Percentiles rank a stretch among this genome's conserved stretches.
phyloP scores from a whole-genome alignment of 129 eudicot species.

The Flaveria ramosissima region DNA sequence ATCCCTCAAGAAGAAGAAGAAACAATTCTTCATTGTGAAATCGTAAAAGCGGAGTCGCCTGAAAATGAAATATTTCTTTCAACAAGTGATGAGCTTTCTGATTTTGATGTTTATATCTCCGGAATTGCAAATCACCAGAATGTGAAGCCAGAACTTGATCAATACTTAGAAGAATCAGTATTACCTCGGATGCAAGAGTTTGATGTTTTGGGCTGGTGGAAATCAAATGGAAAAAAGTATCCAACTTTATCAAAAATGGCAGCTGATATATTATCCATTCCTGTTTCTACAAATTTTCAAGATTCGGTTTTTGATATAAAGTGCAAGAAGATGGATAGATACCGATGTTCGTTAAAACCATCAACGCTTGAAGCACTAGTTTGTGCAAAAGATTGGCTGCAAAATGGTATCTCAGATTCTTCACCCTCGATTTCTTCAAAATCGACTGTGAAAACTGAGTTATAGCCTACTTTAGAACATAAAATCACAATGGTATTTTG shows the following conservation, averaged over 20 bases:
- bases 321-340: slow-evolving; percentile 60
- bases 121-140: slow-evolving; percentile 44
- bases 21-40: slow-evolving; percentile 32
- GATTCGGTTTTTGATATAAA: slow-evolving; percentile 67
- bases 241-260: slow-evolving; percentile 86
- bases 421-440: slow-evolving; percentile 22
- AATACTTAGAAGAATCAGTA: slow-evolving; percentile 71
- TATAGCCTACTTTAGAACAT: slow-evolving; percentile 19
- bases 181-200: slow-evolving; percentile 62
- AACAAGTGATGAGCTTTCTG: slow-evolving; percentile 41
- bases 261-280: slow-evolving; percentile 66
- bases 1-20: slow-evolving; percentile 43
- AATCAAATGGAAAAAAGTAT: slow-evolving; percentile 49
- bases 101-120: slow-evolving; percentile 63
- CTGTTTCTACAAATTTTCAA: slow-evolving; percentile 54
- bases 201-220: slow-evolving; percentile 94
- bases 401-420: slow-evolving; percentile 35
- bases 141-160: slow-evolving; percentile 66
- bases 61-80: slow-evolving; percentile 40
- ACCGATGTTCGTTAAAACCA: slow-evolving; percentile 54
- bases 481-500: slow-evolving; percentile 6
- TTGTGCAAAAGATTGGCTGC: slow-evolving; percentile 93
- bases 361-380: slow-evolving; percentile 61
- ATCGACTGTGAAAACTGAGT: slow-evolving; percentile 40
- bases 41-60: slow-evolving; percentile 32